phyloP scores from a whole-genome alignment of 345 rosid species.

The Ceriops tagal region DNA sequence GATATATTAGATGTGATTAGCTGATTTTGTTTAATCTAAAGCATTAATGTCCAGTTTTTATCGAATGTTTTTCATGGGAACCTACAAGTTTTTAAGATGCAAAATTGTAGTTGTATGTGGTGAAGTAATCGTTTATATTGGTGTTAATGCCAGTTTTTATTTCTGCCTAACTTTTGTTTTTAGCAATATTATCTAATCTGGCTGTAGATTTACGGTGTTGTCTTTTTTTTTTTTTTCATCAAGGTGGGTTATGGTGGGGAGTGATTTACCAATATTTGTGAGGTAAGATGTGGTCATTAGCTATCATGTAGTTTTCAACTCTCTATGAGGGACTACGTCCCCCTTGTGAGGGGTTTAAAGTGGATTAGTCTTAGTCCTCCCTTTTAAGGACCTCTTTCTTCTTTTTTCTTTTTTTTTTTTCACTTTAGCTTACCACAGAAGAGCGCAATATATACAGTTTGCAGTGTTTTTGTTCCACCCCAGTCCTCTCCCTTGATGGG shows the following conservation, averaged over 20 bases:
- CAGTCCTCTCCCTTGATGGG: constrained; percentile 25
- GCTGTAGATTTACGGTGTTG: constrained; percentile 22
- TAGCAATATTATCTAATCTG: not conserved
- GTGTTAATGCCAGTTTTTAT: constrained; percentile 8
- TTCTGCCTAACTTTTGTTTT: constrained; percentile 2
- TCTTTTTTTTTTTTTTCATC: not conserved
- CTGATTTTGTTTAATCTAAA: too few relatives aligned
- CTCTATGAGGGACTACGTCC: constrained; percentile 22
- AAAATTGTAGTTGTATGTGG: too few relatives aligned
- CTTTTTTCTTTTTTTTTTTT: constrained; percentile 9
- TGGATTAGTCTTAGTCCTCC: constrained; percentile 44
- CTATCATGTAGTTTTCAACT: constrained; percentile 54
- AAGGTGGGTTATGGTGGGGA: constrained; percentile 33
- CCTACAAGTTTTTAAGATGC: too few relatives aligned
- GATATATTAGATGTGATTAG: too few relatives aligned
- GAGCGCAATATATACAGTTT: constrained; percentile 25
- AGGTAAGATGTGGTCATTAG: constrained; percentile 31
- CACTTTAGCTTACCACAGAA: constrained; percentile 42
- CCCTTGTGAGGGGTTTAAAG: constrained; percentile 41
- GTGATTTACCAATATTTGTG: constrained; percentile 40
- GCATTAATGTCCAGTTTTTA: not conserved
- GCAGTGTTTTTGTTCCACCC: constrained; percentile 11
- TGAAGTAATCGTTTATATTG: too few relatives aligned
- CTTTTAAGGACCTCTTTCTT: constrained; percentile 50
- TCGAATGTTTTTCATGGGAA: not conserved